Conservation (phyloP, 202 grass and related monocot genomes). For the Eragrostis tef region DNA sequence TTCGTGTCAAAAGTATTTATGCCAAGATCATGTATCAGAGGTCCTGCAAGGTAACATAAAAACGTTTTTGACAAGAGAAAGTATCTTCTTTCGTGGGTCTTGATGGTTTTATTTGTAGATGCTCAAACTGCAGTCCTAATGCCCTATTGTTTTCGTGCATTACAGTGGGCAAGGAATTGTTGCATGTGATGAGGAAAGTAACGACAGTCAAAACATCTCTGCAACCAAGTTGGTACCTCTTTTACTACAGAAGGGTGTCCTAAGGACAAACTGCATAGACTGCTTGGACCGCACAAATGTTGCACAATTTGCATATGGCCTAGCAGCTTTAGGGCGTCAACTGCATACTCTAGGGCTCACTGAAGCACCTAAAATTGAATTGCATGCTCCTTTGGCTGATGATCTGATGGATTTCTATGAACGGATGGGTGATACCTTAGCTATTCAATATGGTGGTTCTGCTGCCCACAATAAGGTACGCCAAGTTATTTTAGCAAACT, state of each 20-base stretch:
- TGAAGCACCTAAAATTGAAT: conserved; percentile 67
- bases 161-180: conserved; percentile 50
- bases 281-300: conserved; percentile 99
- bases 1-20: too few relatives aligned
- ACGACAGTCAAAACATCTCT: conserved; percentile 32
- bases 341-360: conserved; percentile 70
- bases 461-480: conserved; percentile 98
- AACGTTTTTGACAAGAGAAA: background rate
- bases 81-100: background rate
- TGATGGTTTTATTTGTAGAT: conserved; percentile 18
- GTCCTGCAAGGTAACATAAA: background rate
- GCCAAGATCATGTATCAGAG: background rate
- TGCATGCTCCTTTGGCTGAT: conserved; percentile 71
- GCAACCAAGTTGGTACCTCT: conserved; percentile 51
- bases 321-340: conserved; percentile 80
- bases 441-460: conserved; percentile 89
- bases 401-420: conserved; percentile 93
- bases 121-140: conserved; percentile 30
- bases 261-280: conserved; percentile 99
- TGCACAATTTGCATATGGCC: conserved; percentile 89
- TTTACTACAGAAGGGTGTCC: conserved; percentile 80
- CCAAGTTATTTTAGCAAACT: conserved; percentile 29
- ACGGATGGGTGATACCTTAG: conserved; percentile 88
- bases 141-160: conserved; percentile 32
- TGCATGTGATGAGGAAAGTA: conserved; percentile 38